Percentiles rank a stretch among this genome's conserved stretches.
phyloP scores from a whole-genome alignment of 306 rosid species.

The Luffa aegyptiaca region DNA sequence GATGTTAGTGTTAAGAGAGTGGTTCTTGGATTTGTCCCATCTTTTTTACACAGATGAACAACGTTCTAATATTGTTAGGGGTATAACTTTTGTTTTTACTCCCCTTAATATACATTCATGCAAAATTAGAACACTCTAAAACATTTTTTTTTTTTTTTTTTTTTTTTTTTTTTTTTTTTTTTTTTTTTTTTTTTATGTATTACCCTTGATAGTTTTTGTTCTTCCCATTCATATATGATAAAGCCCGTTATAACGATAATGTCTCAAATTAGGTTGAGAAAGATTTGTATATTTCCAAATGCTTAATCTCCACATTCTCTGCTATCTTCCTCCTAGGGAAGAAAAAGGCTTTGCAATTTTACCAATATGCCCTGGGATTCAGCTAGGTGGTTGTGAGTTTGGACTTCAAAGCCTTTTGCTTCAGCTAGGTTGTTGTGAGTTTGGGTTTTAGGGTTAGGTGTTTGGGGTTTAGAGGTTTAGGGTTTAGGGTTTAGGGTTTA shows the following conservation, averaged over 20 bases:
- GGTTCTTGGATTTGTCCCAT: slow-evolving; percentile 1
- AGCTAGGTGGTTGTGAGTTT: background rate
- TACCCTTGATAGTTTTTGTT: background rate
- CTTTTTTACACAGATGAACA: background rate
- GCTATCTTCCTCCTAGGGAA: background rate
- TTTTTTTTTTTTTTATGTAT: background rate
- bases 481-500: too few species aligned
- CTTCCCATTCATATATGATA: background rate
- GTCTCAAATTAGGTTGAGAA: background rate
- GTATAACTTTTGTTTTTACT: background rate
- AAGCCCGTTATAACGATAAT: background rate
- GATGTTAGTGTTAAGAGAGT: background rate
- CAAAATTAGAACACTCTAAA: background rate
- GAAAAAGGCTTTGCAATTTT: background rate
- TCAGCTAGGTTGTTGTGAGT: too few species aligned
- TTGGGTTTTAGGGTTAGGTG: too few species aligned
- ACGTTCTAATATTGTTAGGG: background rate
- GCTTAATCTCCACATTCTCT: background rate
- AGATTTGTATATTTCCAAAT: background rate
- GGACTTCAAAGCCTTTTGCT: too few species aligned
- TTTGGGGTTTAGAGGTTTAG: too few species aligned
- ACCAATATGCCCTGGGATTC: background rate
- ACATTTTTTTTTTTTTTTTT: background rate
- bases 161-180: too few species aligned
- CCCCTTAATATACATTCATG: background rate